Evolutionary conservation across 1,284 basidiomycete species (phyloP).

Genomic region (Naganishia sp.): DNA sequence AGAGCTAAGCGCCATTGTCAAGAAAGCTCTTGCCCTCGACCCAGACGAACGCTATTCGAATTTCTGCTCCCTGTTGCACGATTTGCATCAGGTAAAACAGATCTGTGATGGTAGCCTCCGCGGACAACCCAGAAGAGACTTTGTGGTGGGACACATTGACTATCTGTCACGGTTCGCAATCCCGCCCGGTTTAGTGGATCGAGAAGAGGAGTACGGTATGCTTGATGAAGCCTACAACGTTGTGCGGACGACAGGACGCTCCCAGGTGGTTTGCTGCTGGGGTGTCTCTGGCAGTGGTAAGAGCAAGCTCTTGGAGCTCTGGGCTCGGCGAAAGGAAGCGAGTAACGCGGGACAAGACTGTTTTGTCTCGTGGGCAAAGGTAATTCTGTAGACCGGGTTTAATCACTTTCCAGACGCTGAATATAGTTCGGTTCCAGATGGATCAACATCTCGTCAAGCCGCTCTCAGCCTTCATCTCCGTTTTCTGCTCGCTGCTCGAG

Average conservation of each 20-base stretch:
- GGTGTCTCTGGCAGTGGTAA: conserved; percentile 48
- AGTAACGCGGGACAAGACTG: conserved; percentile 32
- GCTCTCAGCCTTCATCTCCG: conserved; percentile 45
- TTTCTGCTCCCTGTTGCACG: conserved; percentile 42
- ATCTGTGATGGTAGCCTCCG: conserved; percentile 41
- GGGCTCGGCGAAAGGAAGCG: conserved; percentile 38
- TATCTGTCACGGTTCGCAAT: conserved; percentile 39
- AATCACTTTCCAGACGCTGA: not conserved
- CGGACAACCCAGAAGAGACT: conserved; percentile 27
- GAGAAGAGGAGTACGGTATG: conserved; percentile 37
- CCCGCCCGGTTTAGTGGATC: conserved; percentile 38
- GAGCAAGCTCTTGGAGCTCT: conserved; percentile 42
- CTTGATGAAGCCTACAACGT: conserved; percentile 36
- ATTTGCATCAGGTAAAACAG: conserved; percentile 40
- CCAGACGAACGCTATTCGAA: conserved; percentile 45
- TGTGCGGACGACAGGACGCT: conserved; percentile 13
- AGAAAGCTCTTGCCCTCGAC: conserved; percentile 44
- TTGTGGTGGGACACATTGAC: conserved; percentile 46
- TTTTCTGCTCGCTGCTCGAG: conserved; percentile 47
- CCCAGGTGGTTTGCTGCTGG: conserved; percentile 40
- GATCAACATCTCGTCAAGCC: conserved; percentile 46
- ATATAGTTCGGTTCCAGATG: conserved; percentile 14
- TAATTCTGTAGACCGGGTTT: not conserved
- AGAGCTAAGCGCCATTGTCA: conserved; percentile 46
- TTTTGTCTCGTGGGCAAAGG: conserved; percentile 41